Evolutionary conservation across 139 green algal species (phyloP), one percentile per base, ranked within the genome.

Genomic region (Zygnema cylindricum): DNA sequence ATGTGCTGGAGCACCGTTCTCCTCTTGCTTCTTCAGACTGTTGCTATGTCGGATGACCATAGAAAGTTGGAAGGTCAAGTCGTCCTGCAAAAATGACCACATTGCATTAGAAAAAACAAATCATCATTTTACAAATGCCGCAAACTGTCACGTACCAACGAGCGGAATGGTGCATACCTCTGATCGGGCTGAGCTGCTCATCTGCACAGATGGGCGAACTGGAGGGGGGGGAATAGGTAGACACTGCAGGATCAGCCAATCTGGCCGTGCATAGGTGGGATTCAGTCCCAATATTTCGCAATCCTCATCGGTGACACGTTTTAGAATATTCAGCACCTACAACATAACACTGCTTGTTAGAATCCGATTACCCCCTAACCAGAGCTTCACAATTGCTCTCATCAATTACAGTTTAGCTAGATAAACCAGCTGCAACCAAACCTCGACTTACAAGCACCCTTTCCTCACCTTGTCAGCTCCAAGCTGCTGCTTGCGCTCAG

Each of bases 11-110:
- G 96, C 95, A 42, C 97, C 97, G 76, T 94, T 96, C 92, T 95
- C 88, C 55, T 98, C 93, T 92, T 98, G 95, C 49, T 92, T 93
- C 85, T 92, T 93, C 75, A 99, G 93, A 35, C 93, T 90, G 88
- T 96, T 96, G 93, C 98, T 99, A 69, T 95, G 94, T 55, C 97
- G 96, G 30, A 99, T 93, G 86, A 99, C 99, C 91, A 99, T 96
- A 41, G 92, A 93, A 86, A 99, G 94, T 92, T 99, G 98, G 93
- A 99, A 95, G 2, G 97, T 99, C 57, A 99, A 86, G 91, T 99
- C 97, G 91, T 99, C 97, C 94, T 99, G 97, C 73, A 63, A 16
- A 63, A 16, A 63, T 25, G 49, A 63, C 16, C 49, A 63, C 49
- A 7, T 63, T 63, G 16, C 16, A 16, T 63, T 25, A 63, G 49